Evolutionary conservation across 441 rosid genomes (phyloP), one percentile per base, ranked within the genome.

Genomic region (Heliophila coronopifolia): DNA sequence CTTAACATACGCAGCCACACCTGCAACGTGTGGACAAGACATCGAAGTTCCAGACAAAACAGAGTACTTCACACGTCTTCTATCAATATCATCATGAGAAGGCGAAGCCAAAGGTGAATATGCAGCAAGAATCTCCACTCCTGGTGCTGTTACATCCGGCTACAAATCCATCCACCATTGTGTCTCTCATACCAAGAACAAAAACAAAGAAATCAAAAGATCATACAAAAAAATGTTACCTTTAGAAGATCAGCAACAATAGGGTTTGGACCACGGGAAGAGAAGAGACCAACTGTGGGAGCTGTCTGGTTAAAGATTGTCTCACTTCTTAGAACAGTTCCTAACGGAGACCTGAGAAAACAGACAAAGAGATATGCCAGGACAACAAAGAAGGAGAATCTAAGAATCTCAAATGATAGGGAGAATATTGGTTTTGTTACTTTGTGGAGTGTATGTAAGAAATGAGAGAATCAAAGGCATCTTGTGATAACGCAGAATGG

Each of bases 1-100:
- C 36, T 49, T 78, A 63, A 83, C 25, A 6, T 79, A 66, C 54
- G 84, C 76, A 5, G 83, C 70, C 26, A 83, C 69, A 3, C 91
- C 91, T 1, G 81, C 74, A 35, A 69, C 83, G 22, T 83, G 86
- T 16, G 91, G 91, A 48, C 91, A 83, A 30, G 91, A 73, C 91
- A 83, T 83, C 55, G 91, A 83, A 53, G 91, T 83, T 10, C 91
- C 86, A 0, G 91, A 83, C 84, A 77, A 73, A 4, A 83, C 78
- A 1, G 86, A 70, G 73, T 79, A 83, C 61, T 80, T 77, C 39
- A 73, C 86, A 66, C 83, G 77, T 66, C 91, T 72, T 13, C 73
- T 10, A 50, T 80, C 91, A 50, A 74, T n/a, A n/a, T n/a, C n/a
- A n/a, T n/a, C n/a, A 3, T 5, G 0, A 5, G 68, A 28, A 6